Conservation (phyloP, 768 basidiomycete genomes). For the Trametes coccinea region DNA sequence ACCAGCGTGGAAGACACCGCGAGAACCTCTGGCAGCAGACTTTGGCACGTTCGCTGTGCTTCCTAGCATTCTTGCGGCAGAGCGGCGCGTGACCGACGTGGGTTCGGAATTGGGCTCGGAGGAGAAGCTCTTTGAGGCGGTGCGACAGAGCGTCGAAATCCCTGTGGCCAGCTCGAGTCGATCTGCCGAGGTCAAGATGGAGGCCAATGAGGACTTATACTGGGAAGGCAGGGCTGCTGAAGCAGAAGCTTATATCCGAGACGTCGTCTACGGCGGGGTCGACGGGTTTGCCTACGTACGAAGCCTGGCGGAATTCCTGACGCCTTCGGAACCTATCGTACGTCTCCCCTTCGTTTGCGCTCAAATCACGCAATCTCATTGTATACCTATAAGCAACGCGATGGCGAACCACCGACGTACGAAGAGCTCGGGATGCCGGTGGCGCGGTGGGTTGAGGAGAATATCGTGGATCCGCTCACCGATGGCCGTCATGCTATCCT, state of each 20-base stretch:
- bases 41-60: constrained; percentile 63
- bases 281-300: constrained; percentile 76
- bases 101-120: constrained; percentile 31
- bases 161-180: neutral
- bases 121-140: constrained; percentile 28
- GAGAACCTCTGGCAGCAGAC: constrained; percentile 56
- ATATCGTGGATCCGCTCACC: constrained; percentile 42
- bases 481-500: constrained; percentile 41
- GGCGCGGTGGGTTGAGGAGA: constrained; percentile 42
- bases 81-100: constrained; percentile 21
- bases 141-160: constrained; percentile 25
- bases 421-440: constrained; percentile 37
- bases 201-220: constrained; percentile 36
- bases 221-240: constrained; percentile 53
- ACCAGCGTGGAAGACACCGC: constrained; percentile 48
- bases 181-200: constrained; percentile 20
- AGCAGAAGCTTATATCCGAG: constrained; percentile 66
- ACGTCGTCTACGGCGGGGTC: constrained; percentile 78
- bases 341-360: neutral
- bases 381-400: constrained; percentile 6
- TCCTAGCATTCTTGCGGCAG: constrained; percentile 39
- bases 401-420: constrained; percentile 18
- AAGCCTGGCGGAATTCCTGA: constrained; percentile 74
- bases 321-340: constrained; percentile 29
- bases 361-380: neutral